Evolutionary conservation across 495 filamentous ascomycete species (phyloP), one percentile per base, ranked within the genome.

Genomic region (Penicillium atrosanguineum): DNA sequence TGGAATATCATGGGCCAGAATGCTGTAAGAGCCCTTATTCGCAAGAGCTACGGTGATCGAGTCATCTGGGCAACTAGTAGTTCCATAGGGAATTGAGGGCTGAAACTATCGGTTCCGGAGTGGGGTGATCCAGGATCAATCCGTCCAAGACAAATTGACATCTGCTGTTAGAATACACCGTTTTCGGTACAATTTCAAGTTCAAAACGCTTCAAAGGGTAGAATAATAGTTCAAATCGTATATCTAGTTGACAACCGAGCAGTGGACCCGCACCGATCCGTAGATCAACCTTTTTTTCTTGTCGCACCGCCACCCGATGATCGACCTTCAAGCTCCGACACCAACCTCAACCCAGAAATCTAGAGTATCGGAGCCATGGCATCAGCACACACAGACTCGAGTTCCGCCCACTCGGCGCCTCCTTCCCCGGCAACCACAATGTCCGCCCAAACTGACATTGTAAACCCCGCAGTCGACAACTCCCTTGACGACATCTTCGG

Each of bases 401-500:
- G 50, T 21, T 44, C 42, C 19, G 34, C 50, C 12, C 50, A 29
- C n/a, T 59, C 63, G 6, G 51, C 58, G 9, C 44, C 65, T 12
- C 48, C 53, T 6, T 64, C 61, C 29, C 60, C 62, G 26, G 57
- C 67, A 23, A 67, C 69, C 23, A 70, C 63, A 23, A 70, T 70
- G 67, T 60, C 64, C 46, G 46, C 56, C 5, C 57, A 59, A 7
- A 41, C 56, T 19, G 62, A 60, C 50, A 28, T 40, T 18, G 26
- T 28, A 16, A 25, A 52, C 46, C 50, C 57, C 43, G 48, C 59
- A 50, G 49, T 47, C 48, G 61, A 64, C 53, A 71, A 71, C 43
- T 66, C 72, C n/a, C 70, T 77, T 19, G 74, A 75, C 61, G 74
- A 77, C 57, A 74, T 77, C 63, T 77, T 77, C 60, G 71, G 74